phyloP scores from a whole-genome alignment of 495 filamentous ascomycete species.

The Penicillium steckii region DNA sequence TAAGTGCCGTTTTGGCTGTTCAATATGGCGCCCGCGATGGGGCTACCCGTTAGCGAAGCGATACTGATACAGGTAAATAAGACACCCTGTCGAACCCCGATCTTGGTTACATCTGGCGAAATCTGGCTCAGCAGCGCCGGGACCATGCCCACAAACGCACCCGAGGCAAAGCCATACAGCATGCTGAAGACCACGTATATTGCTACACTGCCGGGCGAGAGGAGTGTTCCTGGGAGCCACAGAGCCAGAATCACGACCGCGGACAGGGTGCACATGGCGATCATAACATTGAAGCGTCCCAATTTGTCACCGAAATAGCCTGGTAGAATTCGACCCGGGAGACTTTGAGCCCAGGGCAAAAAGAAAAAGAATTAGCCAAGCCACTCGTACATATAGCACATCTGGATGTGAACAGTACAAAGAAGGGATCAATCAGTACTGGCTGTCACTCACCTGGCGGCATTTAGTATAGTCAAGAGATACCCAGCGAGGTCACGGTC shows the following conservation, averaged over 20 bases:
- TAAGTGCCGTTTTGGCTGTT: not conserved
- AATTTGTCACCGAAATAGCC: slow-evolving; percentile 28
- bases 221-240: slow-evolving; percentile 31
- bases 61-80: slow-evolving; percentile 42
- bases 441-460: slow-evolving; percentile 18
- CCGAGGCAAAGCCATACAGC: slow-evolving; percentile 34
- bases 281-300: slow-evolving; percentile 36
- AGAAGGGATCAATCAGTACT: not conserved
- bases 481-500: slow-evolving; percentile 23
- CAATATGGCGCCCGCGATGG: slow-evolving; percentile 55
- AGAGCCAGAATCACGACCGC: slow-evolving; percentile 30
- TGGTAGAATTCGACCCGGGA: slow-evolving; percentile 32
- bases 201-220: slow-evolving; percentile 8
- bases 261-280: slow-evolving; percentile 18
- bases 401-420: not conserved
- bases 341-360: too few relatives aligned
- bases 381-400: slow-evolving; percentile 2
- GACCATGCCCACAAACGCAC: slow-evolving; percentile 31
- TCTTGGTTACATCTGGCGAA: slow-evolving; percentile 19
- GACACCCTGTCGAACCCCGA: slow-evolving; percentile 18
- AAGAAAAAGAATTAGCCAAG: not conserved
- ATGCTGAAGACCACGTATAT: slow-evolving; percentile 27
- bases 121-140: slow-evolving; percentile 28
- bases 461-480: slow-evolving; percentile 33
- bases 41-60: slow-evolving; percentile 53